Evolutionary conservation across 257 asterid genomes (phyloP).

Genomic region (Jasminum sambac): DNA sequence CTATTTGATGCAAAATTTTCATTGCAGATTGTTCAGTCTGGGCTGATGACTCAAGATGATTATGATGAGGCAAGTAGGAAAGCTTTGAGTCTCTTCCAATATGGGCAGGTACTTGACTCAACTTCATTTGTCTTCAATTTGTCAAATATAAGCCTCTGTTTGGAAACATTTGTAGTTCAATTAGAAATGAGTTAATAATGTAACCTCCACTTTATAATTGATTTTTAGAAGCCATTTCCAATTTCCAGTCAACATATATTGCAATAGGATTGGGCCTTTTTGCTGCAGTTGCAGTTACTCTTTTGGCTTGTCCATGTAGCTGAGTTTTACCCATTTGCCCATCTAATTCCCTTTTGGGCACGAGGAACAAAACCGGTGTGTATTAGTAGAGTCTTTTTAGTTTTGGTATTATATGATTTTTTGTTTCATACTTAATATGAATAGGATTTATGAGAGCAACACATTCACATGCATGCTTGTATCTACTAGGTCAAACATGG

Average conservation of each 20-base stretch:
- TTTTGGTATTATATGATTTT: background rate
- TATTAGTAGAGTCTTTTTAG: no score
- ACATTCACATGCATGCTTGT: background rate
- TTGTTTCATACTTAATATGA: background rate
- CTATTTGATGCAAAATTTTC: slow-evolving; percentile 21
- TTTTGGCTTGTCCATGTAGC: no score
- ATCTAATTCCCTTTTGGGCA: no score
- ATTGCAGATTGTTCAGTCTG: slow-evolving; percentile 66
- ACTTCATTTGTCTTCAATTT: background rate
- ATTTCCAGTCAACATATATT: no score
- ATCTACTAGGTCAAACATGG: background rate
- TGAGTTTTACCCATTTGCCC: no score
- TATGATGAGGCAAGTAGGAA: slow-evolving; percentile 71
- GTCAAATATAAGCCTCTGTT: background rate
- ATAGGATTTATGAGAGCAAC: background rate
- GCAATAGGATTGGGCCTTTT: no score
- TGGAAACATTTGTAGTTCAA: no score
- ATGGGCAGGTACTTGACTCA: slow-evolving; percentile 67
- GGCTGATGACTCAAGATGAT: slow-evolving; percentile 81
- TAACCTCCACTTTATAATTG: no score
- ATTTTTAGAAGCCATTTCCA: no score
- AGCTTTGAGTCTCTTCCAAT: slow-evolving; percentile 76
- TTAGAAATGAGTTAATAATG: no score
- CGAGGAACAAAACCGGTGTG: no score
- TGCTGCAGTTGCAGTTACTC: no score